Conservation (phyloP, 495 filamentous ascomycete species). For the Xylaria venustula region DNA sequence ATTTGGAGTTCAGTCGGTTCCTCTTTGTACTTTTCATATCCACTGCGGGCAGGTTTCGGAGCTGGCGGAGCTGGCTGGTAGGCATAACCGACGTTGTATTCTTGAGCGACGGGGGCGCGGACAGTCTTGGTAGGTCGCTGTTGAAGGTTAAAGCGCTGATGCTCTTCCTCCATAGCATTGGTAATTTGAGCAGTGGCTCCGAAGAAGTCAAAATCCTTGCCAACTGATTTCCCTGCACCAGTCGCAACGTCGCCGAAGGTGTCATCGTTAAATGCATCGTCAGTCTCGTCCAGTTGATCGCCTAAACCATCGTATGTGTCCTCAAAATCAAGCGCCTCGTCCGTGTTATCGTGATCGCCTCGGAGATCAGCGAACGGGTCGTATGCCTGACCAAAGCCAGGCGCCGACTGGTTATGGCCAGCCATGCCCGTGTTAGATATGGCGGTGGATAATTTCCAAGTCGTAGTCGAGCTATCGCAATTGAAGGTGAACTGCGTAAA, state of each 20-base stretch:
- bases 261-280: slow-evolving; percentile 95
- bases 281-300: slow-evolving; percentile 85
- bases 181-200: slow-evolving; percentile 84
- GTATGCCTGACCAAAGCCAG: slow-evolving; percentile 78
- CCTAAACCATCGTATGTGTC: slow-evolving; percentile 97
- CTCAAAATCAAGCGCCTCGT: slow-evolving; percentile 87
- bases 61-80: slow-evolving; percentile 34
- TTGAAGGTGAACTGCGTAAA: background rate
- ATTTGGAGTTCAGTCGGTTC: slow-evolving; percentile 80
- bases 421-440: slow-evolving; percentile 85
- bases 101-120: slow-evolving; percentile 22
- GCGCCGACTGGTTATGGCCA: slow-evolving; percentile 53
- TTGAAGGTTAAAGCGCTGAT: slow-evolving; percentile 73
- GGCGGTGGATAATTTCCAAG: slow-evolving; percentile 41
- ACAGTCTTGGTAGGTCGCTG: slow-evolving; percentile 46
- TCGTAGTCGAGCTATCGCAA: background rate
- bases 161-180: slow-evolving; percentile 83
- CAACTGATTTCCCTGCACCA: slow-evolving; percentile 46
- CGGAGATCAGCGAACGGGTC: slow-evolving; percentile 89
- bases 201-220: slow-evolving; percentile 97
- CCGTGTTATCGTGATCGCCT: slow-evolving; percentile 65
- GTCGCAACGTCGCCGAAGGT: slow-evolving; percentile 72
- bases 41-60: slow-evolving; percentile 63
- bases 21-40: slow-evolving; percentile 85
- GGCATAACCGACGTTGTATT: slow-evolving; percentile 35